Percentiles rank a stretch among this genome's conserved stretches.
phyloP scores from a whole-genome alignment of 768 basidiomycete species.

The Termitomyces sp. region DNA sequence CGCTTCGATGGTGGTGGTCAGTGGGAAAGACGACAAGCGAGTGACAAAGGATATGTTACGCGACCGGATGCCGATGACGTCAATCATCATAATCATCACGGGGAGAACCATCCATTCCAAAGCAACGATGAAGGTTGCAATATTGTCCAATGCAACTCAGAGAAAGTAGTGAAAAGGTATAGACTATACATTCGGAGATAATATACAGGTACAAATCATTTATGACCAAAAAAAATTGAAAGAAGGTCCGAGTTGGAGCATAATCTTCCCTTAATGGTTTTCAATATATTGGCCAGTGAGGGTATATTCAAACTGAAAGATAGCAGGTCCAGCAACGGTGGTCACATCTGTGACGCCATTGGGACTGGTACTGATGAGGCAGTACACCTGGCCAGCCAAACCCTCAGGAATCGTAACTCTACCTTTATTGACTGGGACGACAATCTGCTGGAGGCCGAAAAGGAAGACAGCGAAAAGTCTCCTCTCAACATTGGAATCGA shows the following conservation, averaged over 20 bases:
- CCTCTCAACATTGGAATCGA: not conserved
- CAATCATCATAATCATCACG: not conserved
- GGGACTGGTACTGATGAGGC: slow-evolving; percentile 4
- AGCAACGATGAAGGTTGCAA: not conserved
- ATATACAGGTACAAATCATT: not conserved
- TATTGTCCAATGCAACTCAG: not conserved
- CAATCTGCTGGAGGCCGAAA: slow-evolving; percentile 3
- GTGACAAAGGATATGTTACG: not conserved
- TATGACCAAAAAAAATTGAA: not conserved
- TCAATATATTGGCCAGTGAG: slow-evolving; percentile 1
- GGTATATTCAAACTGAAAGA: slow-evolving; percentile 6
- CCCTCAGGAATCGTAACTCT: slow-evolving; percentile 5
- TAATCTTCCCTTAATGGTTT: not conserved
- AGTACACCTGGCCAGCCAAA: slow-evolving; percentile 9
- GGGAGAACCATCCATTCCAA: no score
- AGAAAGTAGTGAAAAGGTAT: no score
- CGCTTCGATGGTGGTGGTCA: slow-evolving; percentile 9
- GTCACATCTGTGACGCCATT: slow-evolving; percentile 7
- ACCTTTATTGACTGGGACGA: slow-evolving; percentile 4
- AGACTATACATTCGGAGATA: no score
- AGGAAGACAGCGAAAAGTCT: slow-evolving; percentile 9
- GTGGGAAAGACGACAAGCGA: not conserved
- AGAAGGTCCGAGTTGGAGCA: not conserved
- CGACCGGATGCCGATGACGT: slow-evolving; percentile 4
- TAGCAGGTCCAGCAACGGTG: slow-evolving; percentile 11